Evolutionary conservation across 768 basidiomycete genomes (phyloP).

Genomic region (Leccinum fibrillosum): DNA sequence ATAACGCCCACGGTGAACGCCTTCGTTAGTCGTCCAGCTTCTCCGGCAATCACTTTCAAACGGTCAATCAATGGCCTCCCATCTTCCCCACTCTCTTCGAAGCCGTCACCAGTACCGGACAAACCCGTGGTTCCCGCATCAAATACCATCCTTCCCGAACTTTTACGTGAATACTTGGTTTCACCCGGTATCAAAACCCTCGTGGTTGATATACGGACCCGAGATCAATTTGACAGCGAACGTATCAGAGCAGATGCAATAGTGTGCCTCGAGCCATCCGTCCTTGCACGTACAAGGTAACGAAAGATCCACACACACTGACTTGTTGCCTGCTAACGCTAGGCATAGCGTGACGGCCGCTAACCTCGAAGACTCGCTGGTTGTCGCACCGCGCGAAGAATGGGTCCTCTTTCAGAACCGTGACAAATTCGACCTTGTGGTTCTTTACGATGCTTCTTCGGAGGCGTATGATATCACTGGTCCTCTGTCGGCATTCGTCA

Average conservation of each 20-base stretch:
- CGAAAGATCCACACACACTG: slow-evolving; percentile 19
- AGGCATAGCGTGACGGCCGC: slow-evolving; percentile 56
- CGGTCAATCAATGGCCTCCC: slow-evolving; percentile 40
- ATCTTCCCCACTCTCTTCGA: slow-evolving; percentile 31
- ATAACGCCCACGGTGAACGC: slow-evolving; percentile 54
- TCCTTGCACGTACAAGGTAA: slow-evolving; percentile 68
- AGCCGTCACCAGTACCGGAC: slow-evolving; percentile 25
- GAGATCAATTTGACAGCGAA: slow-evolving; percentile 72
- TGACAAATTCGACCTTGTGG: slow-evolving; percentile 85
- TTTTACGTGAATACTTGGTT: slow-evolving; percentile 57
- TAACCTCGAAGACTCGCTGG: slow-evolving; percentile 71
- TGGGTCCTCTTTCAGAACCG: slow-evolving; percentile 75
- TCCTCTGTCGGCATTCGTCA: slow-evolving; percentile 57
- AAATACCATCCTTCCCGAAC: slow-evolving; percentile 57
- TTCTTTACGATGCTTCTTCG: slow-evolving; percentile 74
- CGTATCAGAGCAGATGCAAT: slow-evolving; percentile 66
- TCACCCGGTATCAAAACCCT: slow-evolving; percentile 54
- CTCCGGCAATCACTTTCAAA: slow-evolving; percentile 47
- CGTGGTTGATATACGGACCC: slow-evolving; percentile 77
- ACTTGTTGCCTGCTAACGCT: slow-evolving; percentile 8
- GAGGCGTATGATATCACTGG: slow-evolving; percentile 48
- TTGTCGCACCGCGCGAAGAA: slow-evolving; percentile 69
- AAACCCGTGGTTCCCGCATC: slow-evolving; percentile 54
- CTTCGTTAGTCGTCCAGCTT: slow-evolving; percentile 62
- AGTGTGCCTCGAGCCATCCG: slow-evolving; percentile 82